Evolutionary conservation across 352 stramenopile genomes (phyloP).

Genomic region (Globisporangium paddicum): DNA sequence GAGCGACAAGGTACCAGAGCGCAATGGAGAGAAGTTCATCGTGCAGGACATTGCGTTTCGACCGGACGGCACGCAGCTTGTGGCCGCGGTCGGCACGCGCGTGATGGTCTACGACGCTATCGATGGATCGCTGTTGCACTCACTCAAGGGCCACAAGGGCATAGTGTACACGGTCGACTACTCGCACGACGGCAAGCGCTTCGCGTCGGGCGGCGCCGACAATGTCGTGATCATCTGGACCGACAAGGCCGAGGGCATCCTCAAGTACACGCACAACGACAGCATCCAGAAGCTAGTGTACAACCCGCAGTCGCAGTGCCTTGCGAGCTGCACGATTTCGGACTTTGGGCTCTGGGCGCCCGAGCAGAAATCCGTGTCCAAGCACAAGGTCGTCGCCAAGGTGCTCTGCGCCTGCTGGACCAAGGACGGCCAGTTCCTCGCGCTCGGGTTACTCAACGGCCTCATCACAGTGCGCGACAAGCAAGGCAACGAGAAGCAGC

Average conservation of each 20-base stretch:
- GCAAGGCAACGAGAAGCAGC: conserved; percentile 86
- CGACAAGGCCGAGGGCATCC: conserved; percentile 90
- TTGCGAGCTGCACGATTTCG: conserved; percentile 90
- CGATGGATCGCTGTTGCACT: conserved; percentile 89
- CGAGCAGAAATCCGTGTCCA: conserved; percentile 92
- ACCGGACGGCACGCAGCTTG: conserved; percentile 84
- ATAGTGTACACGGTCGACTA: conserved; percentile 93
- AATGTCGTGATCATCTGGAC: conserved; percentile 98
- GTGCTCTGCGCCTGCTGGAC: conserved; percentile 92
- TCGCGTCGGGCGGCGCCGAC: conserved; percentile 91
- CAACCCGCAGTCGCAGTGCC: conserved; percentile 89
- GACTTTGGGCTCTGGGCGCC: conserved; percentile 94
- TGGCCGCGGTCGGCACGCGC: conserved; percentile 88
- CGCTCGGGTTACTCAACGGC: conserved; percentile 90
- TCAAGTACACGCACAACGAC: conserved; percentile 96
- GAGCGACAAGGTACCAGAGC: conserved; percentile 85
- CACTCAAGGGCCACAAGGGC: conserved; percentile 89
- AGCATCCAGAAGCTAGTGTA: conserved; percentile 91
- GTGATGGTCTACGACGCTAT: conserved; percentile 92
- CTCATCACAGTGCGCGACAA: conserved; percentile 91
- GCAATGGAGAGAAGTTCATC: conserved; percentile 82
- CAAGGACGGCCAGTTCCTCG: conserved; percentile 89
- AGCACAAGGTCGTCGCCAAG: conserved; percentile 93
- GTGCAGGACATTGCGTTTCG: conserved; percentile 90
- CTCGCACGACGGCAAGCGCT: conserved; percentile 87